These are phyloP conservation scores for Cadophora sp. DNA, from an alignment of 2,329 filamentous ascomycete genomes.

Conservation along the genomic window DNA sequence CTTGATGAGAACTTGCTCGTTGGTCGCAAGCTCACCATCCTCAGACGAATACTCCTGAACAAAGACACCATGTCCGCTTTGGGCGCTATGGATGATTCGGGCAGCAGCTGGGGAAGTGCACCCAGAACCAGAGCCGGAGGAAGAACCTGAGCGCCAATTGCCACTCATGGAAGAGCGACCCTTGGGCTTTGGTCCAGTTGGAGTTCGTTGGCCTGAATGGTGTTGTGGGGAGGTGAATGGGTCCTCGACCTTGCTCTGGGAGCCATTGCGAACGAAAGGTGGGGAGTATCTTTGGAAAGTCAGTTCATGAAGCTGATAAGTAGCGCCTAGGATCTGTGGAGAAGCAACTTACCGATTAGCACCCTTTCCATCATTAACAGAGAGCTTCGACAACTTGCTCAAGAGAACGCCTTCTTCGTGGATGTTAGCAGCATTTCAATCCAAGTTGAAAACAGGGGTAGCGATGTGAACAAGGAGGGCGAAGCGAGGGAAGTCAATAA, in stretches of 20 bases:
- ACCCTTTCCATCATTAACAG: constrained; percentile 19
- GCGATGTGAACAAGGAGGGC: not conserved
- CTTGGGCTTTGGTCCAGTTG: constrained; percentile 33
- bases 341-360: constrained; percentile 33
- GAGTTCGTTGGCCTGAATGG: constrained; percentile 35
- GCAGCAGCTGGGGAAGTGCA: constrained; percentile 29
- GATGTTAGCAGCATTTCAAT: constrained; percentile 13
- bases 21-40: constrained; percentile 11
- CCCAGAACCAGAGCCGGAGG: constrained; percentile 31
- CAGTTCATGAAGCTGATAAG: not conserved
- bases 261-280: constrained; percentile 41
- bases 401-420: constrained; percentile 23
- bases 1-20: constrained; percentile 30
- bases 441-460: not conserved
- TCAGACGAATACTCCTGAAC: constrained; percentile 30
- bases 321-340: not conserved
- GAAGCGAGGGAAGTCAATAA: constrained; percentile 9
- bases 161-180: constrained; percentile 34
- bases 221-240: constrained; percentile 28
- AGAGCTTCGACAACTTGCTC: constrained; percentile 25
- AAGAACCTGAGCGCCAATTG: constrained; percentile 42
- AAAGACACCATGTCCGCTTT: constrained; percentile 29
- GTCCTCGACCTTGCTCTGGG: constrained; percentile 38
- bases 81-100: constrained; percentile 24
- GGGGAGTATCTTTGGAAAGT: constrained; percentile 38